Base-by-base conservation (phyloP, 2,329 filamentous ascomycete genomes). In the Botryotinia convoluta region DNA sequence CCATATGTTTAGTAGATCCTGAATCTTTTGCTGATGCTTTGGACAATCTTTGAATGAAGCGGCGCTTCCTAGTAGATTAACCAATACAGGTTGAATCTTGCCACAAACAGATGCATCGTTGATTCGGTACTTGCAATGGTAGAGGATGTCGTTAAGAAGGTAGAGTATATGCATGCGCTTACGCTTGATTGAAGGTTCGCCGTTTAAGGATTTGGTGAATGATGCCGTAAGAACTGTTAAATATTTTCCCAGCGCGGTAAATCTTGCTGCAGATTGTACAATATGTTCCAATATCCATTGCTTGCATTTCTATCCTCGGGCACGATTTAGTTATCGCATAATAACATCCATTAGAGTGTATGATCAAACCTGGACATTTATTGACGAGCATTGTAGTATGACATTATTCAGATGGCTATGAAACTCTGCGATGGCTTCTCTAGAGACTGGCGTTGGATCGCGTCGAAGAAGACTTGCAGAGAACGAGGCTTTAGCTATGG, bases 311-410 rank as follows among this genome's bases (percentile, higher is more conserved):
- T 97, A 89, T 84, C 77, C 78, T 81, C 80, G 76, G 74, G 78
- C 77, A 82, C 77, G 76, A 78, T 82, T 82, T 82, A 81, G 81
- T 79, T 78, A 81, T 81, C 80, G 76, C 74, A 74, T 79, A 73
- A 77, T 77, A 69, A 77, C 69, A 77, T 74, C 74, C 74, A 76
- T 76, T 75, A 80, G 79, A 79, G 76, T 80, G 77, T 79, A 78
- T 80, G 77, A 79, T 79, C 80, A 94, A 93, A 96, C 93, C 93
- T 96, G 93, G 87, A 96, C 91, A 86, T 95, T 94, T 86, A 86
- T 84, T 80, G 90, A 87, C 80, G 92, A 93, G 88, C 93, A 95
- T 85, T 90, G 88, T 83, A 87, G 84, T 80, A 93, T 84, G 79
- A 88, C 87, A 81, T 86, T 84, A 82, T 90, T 87, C 79, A 96